Evolutionary conservation across 257 asterid species (phyloP), one percentile per base, ranked within the genome.

Genomic region (Penstemon newberryi): DNA sequence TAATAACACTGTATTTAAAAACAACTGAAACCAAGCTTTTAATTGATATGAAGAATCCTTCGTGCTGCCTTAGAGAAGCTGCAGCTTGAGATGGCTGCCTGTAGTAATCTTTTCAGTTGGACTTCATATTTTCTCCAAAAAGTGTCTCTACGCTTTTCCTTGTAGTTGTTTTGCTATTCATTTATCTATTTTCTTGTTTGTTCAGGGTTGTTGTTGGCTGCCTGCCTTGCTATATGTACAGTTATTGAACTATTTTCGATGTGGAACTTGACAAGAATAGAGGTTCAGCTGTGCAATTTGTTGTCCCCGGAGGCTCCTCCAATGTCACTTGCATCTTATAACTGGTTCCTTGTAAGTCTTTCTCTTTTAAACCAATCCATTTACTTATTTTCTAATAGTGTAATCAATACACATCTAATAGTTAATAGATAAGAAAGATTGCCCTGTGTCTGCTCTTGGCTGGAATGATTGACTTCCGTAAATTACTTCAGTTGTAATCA

Each of bases 181-280:
- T 64, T 9, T 33, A 39, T 59, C 56, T 4, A 57, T 54, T 19
- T 12, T 63, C 50, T 69, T 71, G 40, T 60, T 53, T 67, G 56
- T 69, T 67, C 89, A 94, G 99, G 99, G 78, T 69, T 94, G 76
- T 51, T 68, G 60, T 75, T 89, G 59, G 85, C 70, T 10, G 79
- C 78, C 64, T 79, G 84, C 84, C 96, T 62, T 69, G 86, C 82
- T 5, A 63, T 76, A 76, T 91, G 96, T 78, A 87, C 97, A 11
- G 67, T 74, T 66, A 75, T 87, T 37, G 95, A 89, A 78, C 97
- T 94, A 70, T 84, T 94, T 71, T 89, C 99, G 43, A 91, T 94
- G 97, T 89, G 99, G 99, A 94, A 94, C 78, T 79, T 94, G 88
- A 94, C 99, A 61, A 87, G 99, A 79, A 79, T 94, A 65, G 99